Percentiles rank a stretch among this genome's conserved stretches.
These are phyloP conservation scores for Cladorrhinum samala DNA, from an alignment of 495 filamentous ascomycete genomes.

Conservation along the genomic window DNA sequence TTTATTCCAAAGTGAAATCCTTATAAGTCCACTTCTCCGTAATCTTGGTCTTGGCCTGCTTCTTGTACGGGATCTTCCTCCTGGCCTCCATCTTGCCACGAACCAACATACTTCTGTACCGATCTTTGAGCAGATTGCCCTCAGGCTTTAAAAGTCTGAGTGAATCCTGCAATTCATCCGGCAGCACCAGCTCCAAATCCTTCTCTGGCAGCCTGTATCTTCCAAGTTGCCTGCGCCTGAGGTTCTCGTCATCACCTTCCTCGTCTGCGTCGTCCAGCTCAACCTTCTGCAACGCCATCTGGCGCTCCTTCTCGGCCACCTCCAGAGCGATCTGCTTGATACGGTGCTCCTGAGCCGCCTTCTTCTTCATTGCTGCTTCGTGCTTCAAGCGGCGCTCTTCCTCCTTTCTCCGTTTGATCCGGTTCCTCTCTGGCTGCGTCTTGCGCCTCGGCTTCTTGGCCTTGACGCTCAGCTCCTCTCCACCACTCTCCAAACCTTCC, in stretches of 20 bases:
- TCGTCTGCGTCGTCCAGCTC: constrained; percentile 38
- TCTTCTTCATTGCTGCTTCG: constrained; percentile 65
- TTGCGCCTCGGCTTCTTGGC: constrained; percentile 75
- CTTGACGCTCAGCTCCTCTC: constrained; percentile 57
- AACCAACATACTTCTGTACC: constrained; percentile 82
- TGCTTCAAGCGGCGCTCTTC: constrained; percentile 65
- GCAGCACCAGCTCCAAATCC: constrained; percentile 79
- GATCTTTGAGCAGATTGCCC: constrained; percentile 84
- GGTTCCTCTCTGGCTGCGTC: constrained; percentile 79
- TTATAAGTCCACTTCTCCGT: constrained; percentile 98
- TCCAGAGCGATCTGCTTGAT: constrained; percentile 53
- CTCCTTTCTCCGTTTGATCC: constrained; percentile 78
- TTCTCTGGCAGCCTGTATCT: constrained; percentile 72
- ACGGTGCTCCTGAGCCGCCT: constrained; percentile 57
- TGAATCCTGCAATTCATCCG: constrained; percentile 90
- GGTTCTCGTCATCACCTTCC: constrained; percentile 53
- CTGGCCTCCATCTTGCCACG: constrained; percentile 82
- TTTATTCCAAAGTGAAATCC: constrained; percentile 61
- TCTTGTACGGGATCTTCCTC: constrained; percentile 66
- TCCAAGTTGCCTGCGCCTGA: constrained; percentile 72
- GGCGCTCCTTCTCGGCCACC: constrained; percentile 52
- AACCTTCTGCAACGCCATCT: constrained; percentile 29
- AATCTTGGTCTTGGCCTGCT: constrained; percentile 66
- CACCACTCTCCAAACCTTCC: constrained; percentile 71
- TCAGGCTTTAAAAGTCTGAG: constrained; percentile 85